phyloP scores from a whole-genome alignment of 208 protist species.

The Naegleria lovaniensis region DNA sequence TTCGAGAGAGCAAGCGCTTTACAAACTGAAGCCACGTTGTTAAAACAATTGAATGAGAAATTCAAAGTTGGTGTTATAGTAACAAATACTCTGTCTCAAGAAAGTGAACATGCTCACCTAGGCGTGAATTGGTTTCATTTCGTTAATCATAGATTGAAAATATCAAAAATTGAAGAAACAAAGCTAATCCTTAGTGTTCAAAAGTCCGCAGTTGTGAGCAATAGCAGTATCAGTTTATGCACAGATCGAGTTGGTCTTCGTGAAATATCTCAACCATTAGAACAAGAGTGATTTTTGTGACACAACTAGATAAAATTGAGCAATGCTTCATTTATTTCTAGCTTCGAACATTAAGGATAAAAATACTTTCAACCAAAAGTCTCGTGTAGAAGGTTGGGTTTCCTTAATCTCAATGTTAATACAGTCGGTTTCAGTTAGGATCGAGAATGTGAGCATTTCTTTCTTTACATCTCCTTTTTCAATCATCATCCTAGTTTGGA shows the following conservation, averaged over 20 bases:
- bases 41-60: not conserved
- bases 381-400: not conserved
- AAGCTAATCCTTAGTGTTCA: not conserved
- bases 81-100: not conserved
- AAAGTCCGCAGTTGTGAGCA: not conserved
- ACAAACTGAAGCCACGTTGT: not conserved
- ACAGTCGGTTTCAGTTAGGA: not conserved
- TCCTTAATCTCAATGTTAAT: not conserved
- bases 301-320: too few species aligned
- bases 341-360: not conserved
- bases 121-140: not conserved
- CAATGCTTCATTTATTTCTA: not conserved
- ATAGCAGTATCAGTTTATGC: not conserved
- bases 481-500: not conserved
- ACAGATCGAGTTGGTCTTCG: too few species aligned
- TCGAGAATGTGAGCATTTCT: not conserved
- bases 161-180: not conserved
- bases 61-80: not conserved
- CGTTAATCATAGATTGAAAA: not conserved
- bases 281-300: too few species aligned
- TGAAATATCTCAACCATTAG: too few species aligned
- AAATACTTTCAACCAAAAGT: not conserved
- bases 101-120: not conserved
- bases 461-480: not conserved
- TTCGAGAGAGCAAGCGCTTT: not conserved